These are phyloP conservation scores for Psilocybe mexicana DNA, from an alignment of 1,284 basidiomycete species.

Conservation along the genomic window DNA sequence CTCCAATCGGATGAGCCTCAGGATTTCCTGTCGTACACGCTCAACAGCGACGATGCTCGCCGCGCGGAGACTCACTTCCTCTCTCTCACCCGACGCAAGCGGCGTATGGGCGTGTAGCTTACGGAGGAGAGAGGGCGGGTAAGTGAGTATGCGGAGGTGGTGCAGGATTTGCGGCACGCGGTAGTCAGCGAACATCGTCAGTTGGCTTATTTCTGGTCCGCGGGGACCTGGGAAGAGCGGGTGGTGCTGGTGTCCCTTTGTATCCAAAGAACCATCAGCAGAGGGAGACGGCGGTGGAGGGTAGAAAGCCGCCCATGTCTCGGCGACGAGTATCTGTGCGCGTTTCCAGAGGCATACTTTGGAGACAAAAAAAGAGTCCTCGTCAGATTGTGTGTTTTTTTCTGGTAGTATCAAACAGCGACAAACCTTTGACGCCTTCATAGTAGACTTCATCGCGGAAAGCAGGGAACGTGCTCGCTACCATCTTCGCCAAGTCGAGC, in stretches of 20 bases:
- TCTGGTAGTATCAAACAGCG: neutral
- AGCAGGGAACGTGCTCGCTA: slow-evolving; percentile 69
- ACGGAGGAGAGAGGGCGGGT: slow-evolving; percentile 56
- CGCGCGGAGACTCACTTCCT: slow-evolving; percentile 72
- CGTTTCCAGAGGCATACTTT: slow-evolving; percentile 81
- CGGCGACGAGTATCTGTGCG: slow-evolving; percentile 82
- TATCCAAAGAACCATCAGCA: neutral
- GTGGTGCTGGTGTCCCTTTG: slow-evolving; percentile 36
- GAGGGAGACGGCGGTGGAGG: slow-evolving; percentile 40
- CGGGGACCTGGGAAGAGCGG: slow-evolving; percentile 62
- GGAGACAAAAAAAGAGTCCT: neutral
- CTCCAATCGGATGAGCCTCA: slow-evolving; percentile 28
- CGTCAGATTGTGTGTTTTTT: neutral
- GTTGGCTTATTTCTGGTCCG: slow-evolving; percentile 59
- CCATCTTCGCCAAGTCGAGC: slow-evolving; percentile 70
- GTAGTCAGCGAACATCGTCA: slow-evolving; percentile 90
- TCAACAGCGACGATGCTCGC: slow-evolving; percentile 80
- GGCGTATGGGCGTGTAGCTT: slow-evolving; percentile 44
- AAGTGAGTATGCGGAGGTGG: slow-evolving; percentile 70
- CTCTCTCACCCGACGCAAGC: slow-evolving; percentile 55
- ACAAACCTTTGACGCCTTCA: slow-evolving; percentile 56
- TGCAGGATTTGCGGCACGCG: slow-evolving; percentile 84
- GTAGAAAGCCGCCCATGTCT: slow-evolving; percentile 82
- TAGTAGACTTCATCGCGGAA: slow-evolving; percentile 71
- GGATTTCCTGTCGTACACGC: slow-evolving; percentile 57